Base-by-base conservation (phyloP, 768 basidiomycete genomes). In the Cubamyces sp. region DNA sequence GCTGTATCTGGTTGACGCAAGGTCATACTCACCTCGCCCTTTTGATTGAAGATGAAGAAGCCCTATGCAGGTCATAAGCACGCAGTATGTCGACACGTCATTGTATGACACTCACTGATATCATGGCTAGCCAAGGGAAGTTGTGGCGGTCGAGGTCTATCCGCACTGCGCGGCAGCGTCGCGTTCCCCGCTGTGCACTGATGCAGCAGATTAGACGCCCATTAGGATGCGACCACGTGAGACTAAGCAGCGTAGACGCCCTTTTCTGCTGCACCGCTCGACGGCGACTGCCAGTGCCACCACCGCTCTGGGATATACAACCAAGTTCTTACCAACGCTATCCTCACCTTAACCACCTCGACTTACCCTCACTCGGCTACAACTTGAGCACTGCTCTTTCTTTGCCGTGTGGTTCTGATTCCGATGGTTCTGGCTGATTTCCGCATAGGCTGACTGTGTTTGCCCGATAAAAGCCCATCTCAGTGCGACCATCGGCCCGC, bases 31-130 rank as follows among this genome's bases (percentile, higher is more conserved):
- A 95, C 96, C 85, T 98, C 97, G 75, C 97, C 97, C 76, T 98
- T 98, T 76, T 96, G 94, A 73, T 98, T 99, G 83, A 98, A 97
- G 61, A 98, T 94, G 77, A 98, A 98, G 86, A 98, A 98, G 50
- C 92, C 96, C 96, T 98, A 45, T 5, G 21, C 3, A 50, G 64
- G 21, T 56, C 54, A 42, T 53, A 28, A 51, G 47, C 6, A 53
- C 16, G 25, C 47, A 47, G 26, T 47, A 48, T 21, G 19, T 47
- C 12, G 28, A 41, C 45, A 25, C n/a, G 53, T 3, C 40, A 14
- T 47, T 8, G 6, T 26, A 39, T 19, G 48, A 11, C 16, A 60
- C 81, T 73, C 64, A 82, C 81, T 54, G 81, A 82, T 64, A 82
- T 82, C 81, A 82, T 82, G 70, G 64, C 34, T 48, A 58, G 19